Conservation (phyloP, 1,284 basidiomycete genomes). For the Sporisorium graminicola region DNA sequence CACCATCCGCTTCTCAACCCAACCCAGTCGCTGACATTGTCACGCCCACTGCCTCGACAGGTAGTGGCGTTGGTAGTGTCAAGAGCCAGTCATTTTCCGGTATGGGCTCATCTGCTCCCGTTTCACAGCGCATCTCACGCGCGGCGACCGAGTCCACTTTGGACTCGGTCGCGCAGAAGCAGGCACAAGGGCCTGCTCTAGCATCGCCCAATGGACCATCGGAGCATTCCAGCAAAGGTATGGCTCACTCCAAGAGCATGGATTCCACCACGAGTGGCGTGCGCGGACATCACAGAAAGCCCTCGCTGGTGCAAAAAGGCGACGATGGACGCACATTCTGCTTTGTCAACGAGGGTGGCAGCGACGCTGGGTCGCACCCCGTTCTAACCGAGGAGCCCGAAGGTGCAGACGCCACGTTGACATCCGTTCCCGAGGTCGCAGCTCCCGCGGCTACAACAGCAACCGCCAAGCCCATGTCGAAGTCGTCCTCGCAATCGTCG, state of each 20-base stretch:
- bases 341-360: conserved; percentile 31
- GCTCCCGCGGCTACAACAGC: background rate
- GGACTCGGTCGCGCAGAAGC: conserved; percentile 8
- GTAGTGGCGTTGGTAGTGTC: background rate
- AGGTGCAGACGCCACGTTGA: background rate
- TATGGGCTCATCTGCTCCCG: conserved; percentile 3
- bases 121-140: conserved; percentile 26
- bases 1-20: background rate
- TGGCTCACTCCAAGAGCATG: conserved; percentile 23
- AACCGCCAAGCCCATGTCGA: background rate
- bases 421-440: background rate
- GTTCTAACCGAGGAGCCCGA: conserved; percentile 9
- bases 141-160: conserved; percentile 37
- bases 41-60: conserved; percentile 5
- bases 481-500: conserved; percentile 15
- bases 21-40: background rate
- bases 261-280: background rate
- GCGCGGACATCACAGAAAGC: conserved; percentile 20
- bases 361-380: conserved; percentile 16
- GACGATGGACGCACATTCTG: conserved; percentile 42
- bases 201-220: conserved; percentile 5
- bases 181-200: background rate
- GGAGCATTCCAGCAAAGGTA: background rate
- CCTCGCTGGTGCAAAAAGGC: conserved; percentile 33
- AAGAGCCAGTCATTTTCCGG: conserved; percentile 42